Percentiles rank a stretch among this genome's conserved stretches.
These are phyloP conservation scores for Podospora australis DNA, from an alignment of 495 filamentous ascomycete genomes.

Conservation along the genomic window DNA sequence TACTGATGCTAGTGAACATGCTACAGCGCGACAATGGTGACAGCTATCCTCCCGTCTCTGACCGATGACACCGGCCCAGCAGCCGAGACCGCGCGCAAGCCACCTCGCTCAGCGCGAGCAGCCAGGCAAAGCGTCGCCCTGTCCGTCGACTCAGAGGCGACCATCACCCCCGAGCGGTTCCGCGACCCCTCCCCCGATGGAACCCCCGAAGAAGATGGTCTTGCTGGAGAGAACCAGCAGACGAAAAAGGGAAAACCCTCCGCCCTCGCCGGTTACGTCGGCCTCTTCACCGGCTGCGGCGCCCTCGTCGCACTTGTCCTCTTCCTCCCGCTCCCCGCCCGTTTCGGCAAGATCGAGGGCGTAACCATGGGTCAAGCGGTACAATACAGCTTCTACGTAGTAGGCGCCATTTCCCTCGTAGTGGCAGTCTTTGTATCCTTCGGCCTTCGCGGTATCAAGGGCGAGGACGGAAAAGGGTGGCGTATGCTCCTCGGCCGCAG, in stretches of 20 bases:
- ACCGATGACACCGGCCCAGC: conserved; percentile 43
- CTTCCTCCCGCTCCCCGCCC: conserved; percentile 81
- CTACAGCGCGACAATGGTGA: conserved; percentile 83
- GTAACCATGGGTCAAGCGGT: conserved; percentile 63
- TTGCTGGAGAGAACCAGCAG: not conserved
- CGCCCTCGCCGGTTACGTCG: conserved; percentile 80
- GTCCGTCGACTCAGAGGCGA: conserved; percentile 57
- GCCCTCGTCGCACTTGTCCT: conserved; percentile 73
- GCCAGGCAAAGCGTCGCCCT: conserved; percentile 36
- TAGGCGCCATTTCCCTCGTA: conserved; percentile 61
- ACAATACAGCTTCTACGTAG: conserved; percentile 75
- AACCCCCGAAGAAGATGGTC: conserved; percentile 6
- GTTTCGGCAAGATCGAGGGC: conserved; percentile 59
- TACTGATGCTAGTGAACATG: not conserved
- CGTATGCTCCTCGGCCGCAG: conserved; percentile 40
- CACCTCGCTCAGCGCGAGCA: conserved; percentile 8
- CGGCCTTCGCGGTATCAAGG: conserved; percentile 69
- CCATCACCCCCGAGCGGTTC: conserved; percentile 54
- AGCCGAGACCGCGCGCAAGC: conserved; percentile 16
- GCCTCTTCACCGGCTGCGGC: conserved; percentile 85
- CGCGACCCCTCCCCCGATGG: conserved; percentile 16
- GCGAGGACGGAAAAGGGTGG: conserved; percentile 72
- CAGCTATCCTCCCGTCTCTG: conserved; percentile 84
- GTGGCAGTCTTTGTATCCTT: conserved; percentile 71
- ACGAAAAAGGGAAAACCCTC: conserved; percentile 36